Percentiles rank a stretch among this genome's conserved stretches.
phyloP scores from a whole-genome alignment of 345 rosid species.

The Salix purpurea region DNA sequence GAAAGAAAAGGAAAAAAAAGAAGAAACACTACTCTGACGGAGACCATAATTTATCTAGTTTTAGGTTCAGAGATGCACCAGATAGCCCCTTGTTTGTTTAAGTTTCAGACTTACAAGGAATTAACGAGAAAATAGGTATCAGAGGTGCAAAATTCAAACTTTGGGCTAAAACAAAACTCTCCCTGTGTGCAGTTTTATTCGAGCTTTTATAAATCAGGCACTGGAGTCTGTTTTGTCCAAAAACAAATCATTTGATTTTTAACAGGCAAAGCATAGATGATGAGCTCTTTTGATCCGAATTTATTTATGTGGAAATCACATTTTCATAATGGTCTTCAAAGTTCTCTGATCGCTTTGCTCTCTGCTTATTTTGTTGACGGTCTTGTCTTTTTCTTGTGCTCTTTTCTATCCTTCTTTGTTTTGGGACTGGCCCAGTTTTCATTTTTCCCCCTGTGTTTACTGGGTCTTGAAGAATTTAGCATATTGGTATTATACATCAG shows the following conservation, averaged over 20 bases:
- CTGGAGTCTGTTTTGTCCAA: not conserved
- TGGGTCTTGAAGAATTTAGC: not conserved
- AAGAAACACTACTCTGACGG: not conserved
- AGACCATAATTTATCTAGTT: not conserved
- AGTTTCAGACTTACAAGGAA: conserved; percentile 31
- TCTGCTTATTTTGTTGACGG: not conserved
- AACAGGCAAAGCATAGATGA: conserved; percentile 27
- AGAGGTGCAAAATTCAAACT: conserved; percentile 23
- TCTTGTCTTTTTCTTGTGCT: not conserved
- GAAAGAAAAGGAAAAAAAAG: not conserved
- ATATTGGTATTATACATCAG: not conserved
- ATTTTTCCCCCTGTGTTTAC: not conserved
- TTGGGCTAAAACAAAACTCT: not conserved
- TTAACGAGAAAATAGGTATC: conserved; percentile 17
- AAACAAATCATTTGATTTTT: not conserved
- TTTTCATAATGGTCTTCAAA: conserved; percentile 31
- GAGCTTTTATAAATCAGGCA: conserved; percentile 1
- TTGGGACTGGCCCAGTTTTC: not conserved
- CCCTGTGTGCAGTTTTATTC: conserved; percentile 3
- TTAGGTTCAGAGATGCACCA: conserved; percentile 19
- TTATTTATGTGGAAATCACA: conserved; percentile 25
- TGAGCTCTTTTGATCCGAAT: conserved; percentile 25
- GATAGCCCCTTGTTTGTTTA: conserved; percentile 38
- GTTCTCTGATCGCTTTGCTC: conserved; percentile 41
- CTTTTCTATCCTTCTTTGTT: not conserved